A percentile compares a stretch with the other conserved stretches of the same genome.
These are phyloP conservation scores for Rhodotorula toruloides DNA, from an alignment of 768 basidiomycete species.

Conservation along the genomic window DNA sequence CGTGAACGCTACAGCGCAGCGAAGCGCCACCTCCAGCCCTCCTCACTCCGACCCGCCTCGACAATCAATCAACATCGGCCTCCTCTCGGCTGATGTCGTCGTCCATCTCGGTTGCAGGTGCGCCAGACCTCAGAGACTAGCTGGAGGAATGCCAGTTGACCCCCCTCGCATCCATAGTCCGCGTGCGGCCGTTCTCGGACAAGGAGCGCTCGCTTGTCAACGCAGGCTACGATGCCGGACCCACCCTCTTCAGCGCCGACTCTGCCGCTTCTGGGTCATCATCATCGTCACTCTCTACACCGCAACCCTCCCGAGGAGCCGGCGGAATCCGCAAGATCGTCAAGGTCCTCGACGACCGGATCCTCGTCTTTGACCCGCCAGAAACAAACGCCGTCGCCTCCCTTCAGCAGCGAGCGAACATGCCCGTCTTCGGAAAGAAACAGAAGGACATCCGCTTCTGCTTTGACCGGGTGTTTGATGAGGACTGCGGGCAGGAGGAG, in stretches of 20 bases:
- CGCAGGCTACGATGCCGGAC: slow-evolving; percentile 19
- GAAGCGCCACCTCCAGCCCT: no score
- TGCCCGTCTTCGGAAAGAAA: slow-evolving; percentile 63
- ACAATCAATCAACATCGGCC: background rate
- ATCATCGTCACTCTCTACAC: background rate
- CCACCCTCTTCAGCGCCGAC: slow-evolving; percentile 28
- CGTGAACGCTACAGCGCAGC: no score
- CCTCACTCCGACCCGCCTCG: background rate
- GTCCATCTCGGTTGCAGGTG: slow-evolving; percentile 31
- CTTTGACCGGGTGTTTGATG: slow-evolving; percentile 88
- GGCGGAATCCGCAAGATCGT: slow-evolving; percentile 53
- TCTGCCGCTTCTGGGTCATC: background rate
- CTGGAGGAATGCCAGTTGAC: background rate
- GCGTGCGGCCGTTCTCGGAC: slow-evolving; percentile 37
- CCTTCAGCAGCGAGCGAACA: slow-evolving; percentile 61
- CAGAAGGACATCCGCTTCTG: slow-evolving; percentile 97
- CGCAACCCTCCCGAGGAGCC: slow-evolving; percentile 11
- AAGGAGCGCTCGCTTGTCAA: slow-evolving; percentile 32
- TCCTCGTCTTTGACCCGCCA: slow-evolving; percentile 91
- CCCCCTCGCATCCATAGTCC: background rate
- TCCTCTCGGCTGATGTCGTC: background rate
- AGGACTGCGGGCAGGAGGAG: slow-evolving; percentile 72
- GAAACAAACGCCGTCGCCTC: slow-evolving; percentile 75
- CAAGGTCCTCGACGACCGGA: slow-evolving; percentile 87
- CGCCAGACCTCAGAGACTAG: background rate